Percentiles rank a stretch among this genome's conserved stretches.
Conservation (phyloP, 192 early-diverging fungal species). For the Mycoemilia scoparia region DNA sequence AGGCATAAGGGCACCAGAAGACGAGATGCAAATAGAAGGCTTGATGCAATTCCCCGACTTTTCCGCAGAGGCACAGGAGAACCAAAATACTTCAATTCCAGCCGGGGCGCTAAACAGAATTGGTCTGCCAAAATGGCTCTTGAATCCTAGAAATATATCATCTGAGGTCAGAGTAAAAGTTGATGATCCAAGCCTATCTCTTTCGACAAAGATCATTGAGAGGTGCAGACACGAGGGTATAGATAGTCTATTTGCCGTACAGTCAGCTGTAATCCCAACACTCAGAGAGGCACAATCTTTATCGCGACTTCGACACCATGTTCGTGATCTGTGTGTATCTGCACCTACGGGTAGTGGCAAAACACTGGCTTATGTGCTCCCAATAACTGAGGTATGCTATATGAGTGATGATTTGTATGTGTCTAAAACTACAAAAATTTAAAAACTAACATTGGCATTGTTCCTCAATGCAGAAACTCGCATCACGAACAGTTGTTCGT, state of each 20-base stretch:
- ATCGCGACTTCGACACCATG: conserved; percentile 46
- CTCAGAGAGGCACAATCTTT: conserved; percentile 47
- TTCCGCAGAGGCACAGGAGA: conserved; percentile 9
- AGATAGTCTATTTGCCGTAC: conserved; percentile 69
- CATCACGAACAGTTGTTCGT: conserved; percentile 51
- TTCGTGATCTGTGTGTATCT: conserved; percentile 83
- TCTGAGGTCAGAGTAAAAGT: conserved; percentile 33
- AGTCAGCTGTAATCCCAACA: conserved; percentile 67
- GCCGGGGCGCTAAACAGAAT: conserved; percentile 24
- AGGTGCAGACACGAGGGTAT: conserved; percentile 46
- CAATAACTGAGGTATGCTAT: no score
- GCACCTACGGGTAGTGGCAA: conserved; percentile 93
- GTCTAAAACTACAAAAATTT: not conserved
- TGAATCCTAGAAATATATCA: conserved; percentile 54
- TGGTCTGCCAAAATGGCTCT: conserved; percentile 82
- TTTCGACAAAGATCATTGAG: conserved; percentile 43
- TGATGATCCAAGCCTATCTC: conserved; percentile 29
- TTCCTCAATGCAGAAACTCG: no score
- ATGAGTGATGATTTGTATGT: conserved; percentile 12
- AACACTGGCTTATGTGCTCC: conserved; percentile 87
- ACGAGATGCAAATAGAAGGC: no score
- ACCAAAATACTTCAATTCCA: conserved; percentile 7
- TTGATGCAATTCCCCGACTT: conserved; percentile 28
- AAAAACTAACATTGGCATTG: no score
- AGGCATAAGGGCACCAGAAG: no score